These are phyloP conservation scores for Inga laurina DNA, from an alignment of 306 rosid genomes.

Conservation along the genomic window DNA sequence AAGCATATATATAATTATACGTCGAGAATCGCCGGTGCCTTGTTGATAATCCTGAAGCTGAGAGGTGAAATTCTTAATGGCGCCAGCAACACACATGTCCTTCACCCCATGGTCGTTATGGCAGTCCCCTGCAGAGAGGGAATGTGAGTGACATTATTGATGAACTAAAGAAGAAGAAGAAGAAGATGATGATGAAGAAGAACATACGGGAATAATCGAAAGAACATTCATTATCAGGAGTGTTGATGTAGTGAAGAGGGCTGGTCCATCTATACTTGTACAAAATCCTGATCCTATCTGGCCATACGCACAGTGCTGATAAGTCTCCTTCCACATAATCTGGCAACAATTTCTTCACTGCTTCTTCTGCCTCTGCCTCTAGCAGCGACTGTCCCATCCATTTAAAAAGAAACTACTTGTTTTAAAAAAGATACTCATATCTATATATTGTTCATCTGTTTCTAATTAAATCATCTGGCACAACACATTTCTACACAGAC, in stretches of 20 bases:
- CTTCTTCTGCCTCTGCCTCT: conserved; percentile 46
- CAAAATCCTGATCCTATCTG: conserved; percentile 61
- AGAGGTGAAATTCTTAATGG: conserved; percentile 63
- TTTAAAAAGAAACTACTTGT: too few species aligned
- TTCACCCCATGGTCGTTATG: conserved; percentile 41
- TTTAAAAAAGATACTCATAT: too few species aligned
- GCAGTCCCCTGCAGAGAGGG: conserved; percentile 50
- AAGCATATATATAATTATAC: not conserved
- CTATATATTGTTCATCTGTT: too few species aligned
- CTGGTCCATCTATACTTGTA: conserved; percentile 57
- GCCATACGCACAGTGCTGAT: conserved; percentile 58
- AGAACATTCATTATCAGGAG: conserved; percentile 51
- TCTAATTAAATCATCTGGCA: too few species aligned
- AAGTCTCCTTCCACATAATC: conserved; percentile 48
- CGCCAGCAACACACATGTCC: conserved; percentile 63
- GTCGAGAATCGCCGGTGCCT: conserved; percentile 48
- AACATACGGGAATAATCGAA: conserved; percentile 51
- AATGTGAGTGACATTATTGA: not conserved
- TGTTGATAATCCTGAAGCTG: conserved; percentile 50
- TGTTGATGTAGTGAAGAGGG: conserved; percentile 67
- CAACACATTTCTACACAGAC: too few species aligned
- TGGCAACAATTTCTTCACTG: conserved; percentile 47
- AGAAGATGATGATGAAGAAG: not conserved
- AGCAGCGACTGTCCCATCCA: conserved; percentile 34
- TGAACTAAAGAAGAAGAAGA: not conserved